A percentile compares a stretch with the other conserved stretches of the same genome.
phyloP scores from a whole-genome alignment of 805 yeast species.

The Candida coquimbonensis region DNA sequence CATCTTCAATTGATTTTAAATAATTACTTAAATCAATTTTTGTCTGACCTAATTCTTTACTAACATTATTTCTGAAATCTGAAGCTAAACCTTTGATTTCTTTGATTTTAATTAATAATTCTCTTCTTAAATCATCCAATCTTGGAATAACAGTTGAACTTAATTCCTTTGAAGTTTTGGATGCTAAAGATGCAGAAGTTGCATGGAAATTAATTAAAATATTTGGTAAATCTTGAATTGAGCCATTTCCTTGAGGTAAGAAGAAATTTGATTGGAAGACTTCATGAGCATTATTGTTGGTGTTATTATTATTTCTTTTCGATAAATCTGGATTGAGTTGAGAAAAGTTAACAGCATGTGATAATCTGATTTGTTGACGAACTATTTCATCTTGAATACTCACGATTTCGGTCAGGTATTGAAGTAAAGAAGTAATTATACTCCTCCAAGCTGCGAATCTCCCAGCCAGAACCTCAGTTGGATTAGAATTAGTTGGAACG shows the following conservation, averaged over 20 bases:
- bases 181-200: conserved; percentile 50
- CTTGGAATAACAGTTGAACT: conserved; percentile 57
- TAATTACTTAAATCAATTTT: conserved; percentile 48
- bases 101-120: conserved; percentile 74
- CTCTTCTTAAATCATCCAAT: conserved; percentile 63
- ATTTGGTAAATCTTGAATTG: conserved; percentile 78
- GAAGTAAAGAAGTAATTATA: conserved; percentile 65
- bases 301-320: not conserved
- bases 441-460: conserved; percentile 85
- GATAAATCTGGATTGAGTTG: conserved; percentile 16
- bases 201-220: conserved; percentile 60
- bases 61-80: conserved; percentile 75
- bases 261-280: conserved; percentile 39
- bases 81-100: conserved; percentile 78
- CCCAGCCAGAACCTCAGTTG: conserved; percentile 80
- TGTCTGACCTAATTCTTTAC: conserved; percentile 62
- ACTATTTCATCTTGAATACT: conserved; percentile 84
- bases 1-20: conserved; percentile 54
- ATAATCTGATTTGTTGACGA: conserved; percentile 73
- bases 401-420: conserved; percentile 72
- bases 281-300: conserved; percentile 1
- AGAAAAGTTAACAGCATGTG: conserved; percentile 61
- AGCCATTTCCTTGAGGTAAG: conserved; percentile 69
- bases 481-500: conserved; percentile 59
- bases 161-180: conserved; percentile 52